A percentile compares a stretch with the other conserved stretches of the same genome.
These are phyloP conservation scores for Tolypocladium nubicola DNA, from an alignment of 2,329 filamentous ascomycete genomes.

Conservation along the genomic window DNA sequence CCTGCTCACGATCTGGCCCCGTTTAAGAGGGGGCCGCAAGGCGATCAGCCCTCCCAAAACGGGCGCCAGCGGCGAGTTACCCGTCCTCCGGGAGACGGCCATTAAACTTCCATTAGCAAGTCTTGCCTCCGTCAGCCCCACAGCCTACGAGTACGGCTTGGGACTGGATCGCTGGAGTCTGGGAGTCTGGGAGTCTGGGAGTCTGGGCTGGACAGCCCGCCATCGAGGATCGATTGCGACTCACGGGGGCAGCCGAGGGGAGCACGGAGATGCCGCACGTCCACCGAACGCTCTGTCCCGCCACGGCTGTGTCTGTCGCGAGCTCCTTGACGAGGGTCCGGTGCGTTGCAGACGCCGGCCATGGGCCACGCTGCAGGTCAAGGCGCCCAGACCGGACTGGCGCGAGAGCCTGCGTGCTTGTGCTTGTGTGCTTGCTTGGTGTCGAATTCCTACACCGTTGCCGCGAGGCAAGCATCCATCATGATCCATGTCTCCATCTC, in stretches of 20 bases:
- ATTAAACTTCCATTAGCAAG: slow-evolving; percentile 1
- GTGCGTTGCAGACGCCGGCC: not conserved
- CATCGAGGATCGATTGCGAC: no score
- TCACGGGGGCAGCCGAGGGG: not conserved
- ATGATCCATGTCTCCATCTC: not conserved
- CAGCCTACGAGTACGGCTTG: not conserved
- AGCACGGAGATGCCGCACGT: not conserved
- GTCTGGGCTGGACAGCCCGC: not conserved
- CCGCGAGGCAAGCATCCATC: not conserved
- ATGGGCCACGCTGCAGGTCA: not conserved
- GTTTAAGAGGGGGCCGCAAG: not conserved
- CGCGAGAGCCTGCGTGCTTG: not conserved
- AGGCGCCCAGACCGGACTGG: not conserved
- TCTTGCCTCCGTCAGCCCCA: not conserved
- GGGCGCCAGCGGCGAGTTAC: not conserved
- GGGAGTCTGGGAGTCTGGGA: not conserved
- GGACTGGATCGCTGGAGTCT: not conserved
- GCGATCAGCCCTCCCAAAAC: not conserved
- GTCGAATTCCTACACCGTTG: not conserved
- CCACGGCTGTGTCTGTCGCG: not conserved
- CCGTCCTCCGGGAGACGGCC: not conserved
- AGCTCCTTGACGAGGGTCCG: not conserved
- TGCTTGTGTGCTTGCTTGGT: not conserved
- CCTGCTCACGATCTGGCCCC: not conserved
- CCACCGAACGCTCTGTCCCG: not conserved